These are phyloP conservation scores for Aphanomyces euteiches DNA, from an alignment of 352 stramenopile genomes.

Conservation along the genomic window DNA sequence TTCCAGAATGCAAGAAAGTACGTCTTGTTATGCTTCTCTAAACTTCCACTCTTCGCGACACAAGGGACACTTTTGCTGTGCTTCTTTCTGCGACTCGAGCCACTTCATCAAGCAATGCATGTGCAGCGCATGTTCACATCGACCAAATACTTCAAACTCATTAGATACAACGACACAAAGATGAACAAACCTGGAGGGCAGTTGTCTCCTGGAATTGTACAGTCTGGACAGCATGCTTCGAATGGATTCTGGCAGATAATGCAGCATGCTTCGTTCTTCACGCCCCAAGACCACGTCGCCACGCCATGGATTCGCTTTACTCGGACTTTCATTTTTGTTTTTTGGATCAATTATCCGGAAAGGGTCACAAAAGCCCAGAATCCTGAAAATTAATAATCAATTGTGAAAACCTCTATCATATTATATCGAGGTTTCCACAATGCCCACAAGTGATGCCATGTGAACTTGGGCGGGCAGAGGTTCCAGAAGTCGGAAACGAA, in stretches of 20 bases:
- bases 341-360: too few relatives aligned
- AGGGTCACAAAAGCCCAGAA: too few relatives aligned
- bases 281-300: conserved; percentile 88
- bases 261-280: conserved; percentile 86
- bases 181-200: conserved; percentile 69
- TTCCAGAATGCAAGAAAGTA: neutral
- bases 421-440: too few relatives aligned
- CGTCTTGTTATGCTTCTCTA: conserved; percentile 32
- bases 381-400: too few relatives aligned
- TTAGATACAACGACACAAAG: too few relatives aligned
- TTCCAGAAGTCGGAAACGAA: neutral
- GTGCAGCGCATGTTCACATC: conserved; percentile 89
- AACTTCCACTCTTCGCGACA: conserved; percentile 87
- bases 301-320: conserved; percentile 87
- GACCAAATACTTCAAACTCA: conserved; percentile 62
- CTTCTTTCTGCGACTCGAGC: conserved; percentile 80
- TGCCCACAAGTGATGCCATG: too few relatives aligned
- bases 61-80: conserved; percentile 84
- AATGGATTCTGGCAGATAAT: conserved; percentile 84
- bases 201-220: conserved; percentile 65
- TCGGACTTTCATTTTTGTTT: conserved; percentile 59
- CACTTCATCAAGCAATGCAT: conserved; percentile 94
- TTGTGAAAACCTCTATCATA: too few relatives aligned
- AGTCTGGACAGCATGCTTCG: conserved; percentile 78
- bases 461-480: neutral